These are phyloP conservation scores for Metschnikowia dekortorum DNA, from an alignment of 805 yeast genomes.

Conservation along the genomic window DNA sequence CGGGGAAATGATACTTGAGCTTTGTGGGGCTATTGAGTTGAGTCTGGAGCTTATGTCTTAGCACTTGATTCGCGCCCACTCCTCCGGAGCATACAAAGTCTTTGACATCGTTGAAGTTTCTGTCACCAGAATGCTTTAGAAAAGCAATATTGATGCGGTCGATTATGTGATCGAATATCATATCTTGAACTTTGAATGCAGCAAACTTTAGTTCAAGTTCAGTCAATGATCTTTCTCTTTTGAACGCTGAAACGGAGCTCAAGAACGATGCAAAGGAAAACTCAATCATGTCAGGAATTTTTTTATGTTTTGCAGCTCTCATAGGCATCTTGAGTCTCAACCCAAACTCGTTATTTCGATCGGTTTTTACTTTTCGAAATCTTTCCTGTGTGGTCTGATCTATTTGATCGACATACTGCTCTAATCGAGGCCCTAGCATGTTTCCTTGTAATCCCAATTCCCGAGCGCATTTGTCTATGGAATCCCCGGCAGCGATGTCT, in stretches of 20 bases:
- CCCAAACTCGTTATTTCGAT: conserved; percentile 19
- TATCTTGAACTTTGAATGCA: conserved; percentile 57
- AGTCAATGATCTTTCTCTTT: conserved; percentile 32
- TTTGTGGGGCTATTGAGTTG: conserved; percentile 25
- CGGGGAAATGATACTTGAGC: conserved; percentile 60
- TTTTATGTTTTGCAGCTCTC: conserved; percentile 26
- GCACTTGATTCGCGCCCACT: conserved; percentile 70
- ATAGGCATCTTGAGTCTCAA: conserved; percentile 30
- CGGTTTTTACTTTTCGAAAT: conserved; percentile 21
- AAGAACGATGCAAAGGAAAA: conserved; percentile 81
- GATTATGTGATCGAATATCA: conserved; percentile 68
- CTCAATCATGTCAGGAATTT: conserved; percentile 24
- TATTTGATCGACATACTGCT: conserved; percentile 40
- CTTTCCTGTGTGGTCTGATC: conserved; percentile 23
- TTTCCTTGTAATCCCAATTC: conserved; percentile 74
- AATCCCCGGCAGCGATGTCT: conserved; percentile 92
- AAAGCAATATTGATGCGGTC: conserved; percentile 56
- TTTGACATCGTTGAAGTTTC: conserved; percentile 37
- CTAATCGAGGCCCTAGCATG: conserved; percentile 85
- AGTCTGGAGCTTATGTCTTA: conserved; percentile 46
- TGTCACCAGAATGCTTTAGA: conserved; percentile 24
- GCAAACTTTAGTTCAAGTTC: conserved; percentile 45
- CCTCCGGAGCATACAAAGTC: conserved; percentile 89
- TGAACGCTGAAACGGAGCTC: conserved; percentile 44
- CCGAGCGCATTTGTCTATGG: conserved; percentile 89